A percentile compares a stretch with the other conserved stretches of the same genome.
Conservation (phyloP, 1,284 basidiomycete genomes). For the Melampsora larici-populina region DNA sequence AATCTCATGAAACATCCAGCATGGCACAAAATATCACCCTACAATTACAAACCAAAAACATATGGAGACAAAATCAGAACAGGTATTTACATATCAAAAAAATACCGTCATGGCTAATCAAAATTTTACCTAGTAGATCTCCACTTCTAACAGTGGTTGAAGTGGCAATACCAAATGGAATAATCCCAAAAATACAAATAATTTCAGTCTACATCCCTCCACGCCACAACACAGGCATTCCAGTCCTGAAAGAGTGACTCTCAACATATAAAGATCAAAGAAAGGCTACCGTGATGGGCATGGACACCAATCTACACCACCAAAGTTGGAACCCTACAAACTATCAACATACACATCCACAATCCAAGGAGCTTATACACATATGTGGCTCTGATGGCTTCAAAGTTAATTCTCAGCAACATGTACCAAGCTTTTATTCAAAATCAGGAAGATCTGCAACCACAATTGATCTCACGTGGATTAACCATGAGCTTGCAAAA, state of each 20-base stretch:
- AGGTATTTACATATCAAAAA: neutral
- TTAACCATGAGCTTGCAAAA: neutral
- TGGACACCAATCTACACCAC: conserved; percentile 32
- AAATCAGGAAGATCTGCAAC: neutral
- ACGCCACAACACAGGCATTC: neutral
- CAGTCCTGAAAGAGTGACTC: neutral
- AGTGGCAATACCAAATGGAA: neutral
- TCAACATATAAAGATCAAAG: neutral
- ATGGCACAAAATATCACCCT: neutral
- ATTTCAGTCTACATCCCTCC: neutral
- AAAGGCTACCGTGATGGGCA: neutral
- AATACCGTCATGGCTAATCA: neutral
- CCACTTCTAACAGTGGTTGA: neutral
- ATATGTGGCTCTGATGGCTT: neutral
- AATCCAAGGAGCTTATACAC: neutral
- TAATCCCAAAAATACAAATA: neutral
- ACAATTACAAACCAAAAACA: neutral
- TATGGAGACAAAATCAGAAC: neutral
- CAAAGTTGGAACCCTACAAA: conserved; percentile 4
- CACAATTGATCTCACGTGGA: neutral
- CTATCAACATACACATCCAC: neutral
- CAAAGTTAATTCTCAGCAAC: neutral
- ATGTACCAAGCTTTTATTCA: neutral
- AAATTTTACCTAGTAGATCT: neutral
- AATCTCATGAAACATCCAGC: neutral